These are phyloP conservation scores for Pseudocercospora fuligena DNA, from an alignment of 2,329 filamentous ascomycete species.

Conservation along the genomic window DNA sequence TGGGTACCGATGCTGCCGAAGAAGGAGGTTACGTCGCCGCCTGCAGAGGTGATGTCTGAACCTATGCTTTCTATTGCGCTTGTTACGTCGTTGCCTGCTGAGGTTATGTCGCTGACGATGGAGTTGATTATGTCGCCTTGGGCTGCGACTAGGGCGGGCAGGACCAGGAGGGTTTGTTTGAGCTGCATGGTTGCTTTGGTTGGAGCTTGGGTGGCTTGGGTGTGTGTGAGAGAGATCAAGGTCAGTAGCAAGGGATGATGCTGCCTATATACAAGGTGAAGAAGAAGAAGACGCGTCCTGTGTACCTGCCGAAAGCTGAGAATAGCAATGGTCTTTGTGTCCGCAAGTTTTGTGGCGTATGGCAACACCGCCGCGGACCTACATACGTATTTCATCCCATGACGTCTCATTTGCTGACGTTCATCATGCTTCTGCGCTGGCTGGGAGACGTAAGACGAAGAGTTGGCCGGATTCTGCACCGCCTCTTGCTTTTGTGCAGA, in stretches of 20 bases:
- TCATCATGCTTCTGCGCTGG: neutral
- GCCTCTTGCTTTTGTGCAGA: neutral
- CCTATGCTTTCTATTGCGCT: constrained; percentile 9
- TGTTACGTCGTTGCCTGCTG: constrained; percentile 21
- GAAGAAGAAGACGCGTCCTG: neutral
- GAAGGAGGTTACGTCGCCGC: constrained; percentile 10
- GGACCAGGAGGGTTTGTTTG: constrained; percentile 30
- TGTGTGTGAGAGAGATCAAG: constrained; percentile 2
- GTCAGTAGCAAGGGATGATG: neutral
- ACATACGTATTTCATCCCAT: neutral
- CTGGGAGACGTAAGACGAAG: constrained; percentile 4
- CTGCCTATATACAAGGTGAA: neutral
- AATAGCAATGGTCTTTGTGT: constrained; percentile 14
- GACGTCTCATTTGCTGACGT: neutral
- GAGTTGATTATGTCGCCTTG: constrained; percentile 23
- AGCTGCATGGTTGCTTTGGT: constrained; percentile 30
- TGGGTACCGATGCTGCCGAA: constrained; percentile 14
- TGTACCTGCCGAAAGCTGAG: constrained; percentile 11
- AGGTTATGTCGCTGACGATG: constrained; percentile 24
- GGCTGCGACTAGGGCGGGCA: constrained; percentile 27
- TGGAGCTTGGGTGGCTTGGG: constrained; percentile 9
- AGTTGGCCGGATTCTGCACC: constrained; percentile 8
- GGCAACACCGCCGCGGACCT: neutral
- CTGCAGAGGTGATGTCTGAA: constrained; percentile 24
- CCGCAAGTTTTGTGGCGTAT: constrained; percentile 1